Conservation (phyloP, 768 basidiomycete species). For the Boletus eberwhitei region DNA sequence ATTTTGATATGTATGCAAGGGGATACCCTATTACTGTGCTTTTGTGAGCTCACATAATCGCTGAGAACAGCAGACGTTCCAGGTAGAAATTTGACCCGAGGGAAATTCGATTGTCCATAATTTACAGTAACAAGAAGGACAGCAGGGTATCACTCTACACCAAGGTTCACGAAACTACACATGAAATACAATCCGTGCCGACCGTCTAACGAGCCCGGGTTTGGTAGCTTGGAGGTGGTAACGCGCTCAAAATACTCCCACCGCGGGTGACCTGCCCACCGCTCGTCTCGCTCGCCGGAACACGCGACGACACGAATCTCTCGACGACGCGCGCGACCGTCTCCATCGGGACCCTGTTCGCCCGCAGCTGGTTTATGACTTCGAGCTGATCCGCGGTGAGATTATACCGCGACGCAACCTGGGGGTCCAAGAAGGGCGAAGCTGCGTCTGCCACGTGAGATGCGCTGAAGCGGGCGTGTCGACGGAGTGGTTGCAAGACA, state of each 20-base stretch:
- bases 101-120: background rate
- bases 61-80: background rate
- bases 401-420: background rate
- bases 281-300: background rate
- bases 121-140: background rate
- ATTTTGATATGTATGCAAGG: background rate
- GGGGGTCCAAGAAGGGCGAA: background rate
- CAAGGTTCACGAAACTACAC: background rate
- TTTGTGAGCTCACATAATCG: background rate
- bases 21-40: background rate
- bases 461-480: background rate
- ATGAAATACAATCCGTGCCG: no score
- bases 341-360: conserved; percentile 10
- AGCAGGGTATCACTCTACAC: background rate
- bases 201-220: background rate
- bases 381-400: conserved; percentile 16
- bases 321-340: conserved; percentile 16
- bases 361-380: conserved; percentile 9
- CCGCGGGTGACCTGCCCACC: background rate
- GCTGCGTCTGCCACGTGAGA: background rate
- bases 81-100: background rate
- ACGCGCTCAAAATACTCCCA: conserved; percentile 2
- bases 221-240: conserved; percentile 22
- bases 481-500: conserved; percentile 4
- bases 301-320: background rate